Evolutionary conservation across 2,329 filamentous ascomycete genomes (phyloP).

Genomic region (Periconia sp.): DNA sequence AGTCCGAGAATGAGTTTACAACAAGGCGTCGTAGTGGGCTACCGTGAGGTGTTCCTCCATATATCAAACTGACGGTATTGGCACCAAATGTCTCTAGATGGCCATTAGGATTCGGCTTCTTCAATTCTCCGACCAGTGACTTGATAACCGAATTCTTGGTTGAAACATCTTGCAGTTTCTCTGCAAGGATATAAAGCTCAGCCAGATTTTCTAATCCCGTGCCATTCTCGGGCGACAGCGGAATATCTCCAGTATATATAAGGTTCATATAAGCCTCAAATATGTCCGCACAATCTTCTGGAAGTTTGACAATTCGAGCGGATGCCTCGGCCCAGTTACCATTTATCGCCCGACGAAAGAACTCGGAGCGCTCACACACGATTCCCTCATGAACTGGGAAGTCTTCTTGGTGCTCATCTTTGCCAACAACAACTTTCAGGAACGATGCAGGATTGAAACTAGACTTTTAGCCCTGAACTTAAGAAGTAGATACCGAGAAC

Average conservation of each 20-base stretch:
- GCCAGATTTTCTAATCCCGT: neutral
- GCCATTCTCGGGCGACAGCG: no score
- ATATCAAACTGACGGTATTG: no score
- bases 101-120: neutral
- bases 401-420: neutral
- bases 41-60: neutral
- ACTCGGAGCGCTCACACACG: neutral
- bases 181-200: conserved; percentile 4
- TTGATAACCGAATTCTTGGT: neutral
- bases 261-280: conserved; percentile 4
- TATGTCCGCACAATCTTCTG: conserved; percentile 1
- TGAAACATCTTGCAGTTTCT: conserved; percentile 4
- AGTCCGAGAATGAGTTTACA: neutral
- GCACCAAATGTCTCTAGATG: no score
- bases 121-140: neutral
- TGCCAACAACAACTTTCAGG: neutral
- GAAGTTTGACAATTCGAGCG: neutral
- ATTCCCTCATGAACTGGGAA: neutral
- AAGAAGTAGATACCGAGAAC: no score
- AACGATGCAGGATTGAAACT: neutral
- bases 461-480: no score
- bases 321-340: conserved; percentile 2
- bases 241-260: conserved; percentile 1
- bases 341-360: conserved; percentile 2
- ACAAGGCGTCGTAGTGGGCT: neutral